Evolutionary conservation across 2,329 filamentous ascomycete genomes (phyloP), one percentile per base, ranked within the genome.

Genomic region (Westerdykella sp.): DNA sequence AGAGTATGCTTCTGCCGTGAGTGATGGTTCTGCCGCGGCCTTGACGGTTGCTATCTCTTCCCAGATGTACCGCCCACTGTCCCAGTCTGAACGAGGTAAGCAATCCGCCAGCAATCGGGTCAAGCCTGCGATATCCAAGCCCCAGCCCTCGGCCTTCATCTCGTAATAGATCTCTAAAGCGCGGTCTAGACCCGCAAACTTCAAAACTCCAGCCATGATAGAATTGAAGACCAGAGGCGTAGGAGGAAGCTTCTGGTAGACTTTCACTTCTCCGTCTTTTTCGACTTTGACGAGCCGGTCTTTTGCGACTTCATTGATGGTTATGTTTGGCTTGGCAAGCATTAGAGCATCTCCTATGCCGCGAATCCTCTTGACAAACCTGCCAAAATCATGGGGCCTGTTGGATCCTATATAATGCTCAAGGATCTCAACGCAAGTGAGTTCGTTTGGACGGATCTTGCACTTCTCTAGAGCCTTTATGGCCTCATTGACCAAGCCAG

Each of bases 111-210:
- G 55, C 28, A 74, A 55, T 12, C 62, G 56, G 1, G 54, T 62
- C 5, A 74, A 56, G 3, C 65, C 66, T 11, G 51, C 49, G 32
- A 69, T 57, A 41, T 69, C 66, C 7, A 74, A 53, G 9, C 71
- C 70, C 71, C 71, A 75, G 34, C 71, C 71, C 38, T 73, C 66
- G 6, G 55, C 46, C 13, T 67, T 65, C 65, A 73, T 69, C 28
- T 65, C 60, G 39, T 61, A 60, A 48, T 68, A 72, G 12, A 72
- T 60, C 2, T 66, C 55, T 7, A 73, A 49, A 10, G 71, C 66
- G 10, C 66, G 59, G 3, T 72, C 67, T 37, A 73, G 70, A 12
- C 71, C 71, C 21, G 64, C 61, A 46, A 74, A 74, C 39, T 66
- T 62, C 31, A 73, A 51, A 2, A 69, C 62, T 13, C 72, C 72